phyloP scores from a whole-genome alignment of 257 asterid genomes.

The Solanum arcanum region DNA sequence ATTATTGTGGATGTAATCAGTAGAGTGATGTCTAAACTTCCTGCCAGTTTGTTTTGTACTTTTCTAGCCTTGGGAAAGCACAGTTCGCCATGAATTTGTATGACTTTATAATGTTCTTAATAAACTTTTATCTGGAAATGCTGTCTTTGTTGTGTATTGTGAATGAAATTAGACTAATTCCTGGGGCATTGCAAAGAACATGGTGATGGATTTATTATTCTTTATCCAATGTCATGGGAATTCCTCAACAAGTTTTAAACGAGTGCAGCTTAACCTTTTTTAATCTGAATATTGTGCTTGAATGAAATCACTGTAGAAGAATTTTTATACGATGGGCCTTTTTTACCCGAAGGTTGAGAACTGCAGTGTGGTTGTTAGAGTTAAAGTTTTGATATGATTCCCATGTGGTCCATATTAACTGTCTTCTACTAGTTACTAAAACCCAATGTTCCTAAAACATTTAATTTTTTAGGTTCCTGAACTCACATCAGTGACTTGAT shows the following conservation, averaged over 20 bases:
- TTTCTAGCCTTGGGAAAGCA: not conserved
- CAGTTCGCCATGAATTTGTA: not conserved
- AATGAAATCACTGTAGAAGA: not conserved
- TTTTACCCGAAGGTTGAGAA: not conserved
- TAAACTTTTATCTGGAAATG: not conserved
- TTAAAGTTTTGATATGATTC: not conserved
- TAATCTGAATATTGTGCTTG: not conserved
- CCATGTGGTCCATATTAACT: not conserved
- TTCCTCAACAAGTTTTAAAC: not conserved
- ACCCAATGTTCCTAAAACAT: not conserved
- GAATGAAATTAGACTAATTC: not conserved
- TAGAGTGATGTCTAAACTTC: not conserved
- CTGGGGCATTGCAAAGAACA: not conserved
- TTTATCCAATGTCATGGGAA: not conserved
- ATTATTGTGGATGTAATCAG: not conserved
- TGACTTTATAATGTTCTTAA: not conserved
- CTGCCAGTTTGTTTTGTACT: not conserved
- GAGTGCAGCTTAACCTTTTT: not conserved
- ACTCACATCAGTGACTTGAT: slow-evolving; percentile 1
- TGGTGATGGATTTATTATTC: not conserved
- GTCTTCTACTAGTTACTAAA: not conserved
- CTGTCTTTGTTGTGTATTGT: not conserved
- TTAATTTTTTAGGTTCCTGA: not conserved
- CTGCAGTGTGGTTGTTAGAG: not conserved
- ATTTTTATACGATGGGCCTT: not conserved